phyloP scores from a whole-genome alignment of 495 filamentous ascomycete species.

The Chaetomium tenue region DNA sequence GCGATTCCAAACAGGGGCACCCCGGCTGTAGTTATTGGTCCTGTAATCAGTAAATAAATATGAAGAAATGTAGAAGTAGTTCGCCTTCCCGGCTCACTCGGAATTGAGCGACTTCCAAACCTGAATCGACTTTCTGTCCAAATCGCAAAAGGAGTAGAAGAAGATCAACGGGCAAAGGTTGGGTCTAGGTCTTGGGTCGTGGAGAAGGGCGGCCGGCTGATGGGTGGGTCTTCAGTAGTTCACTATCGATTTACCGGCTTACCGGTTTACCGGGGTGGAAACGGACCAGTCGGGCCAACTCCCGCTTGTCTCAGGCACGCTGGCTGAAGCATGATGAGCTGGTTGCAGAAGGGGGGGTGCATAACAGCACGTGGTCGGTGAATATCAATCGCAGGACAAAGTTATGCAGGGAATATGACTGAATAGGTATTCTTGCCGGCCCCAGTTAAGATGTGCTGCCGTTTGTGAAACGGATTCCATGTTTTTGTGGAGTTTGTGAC shows the following conservation, averaged over 20 bases:
- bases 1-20: not conserved
- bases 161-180: conserved; percentile 2
- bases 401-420: not conserved
- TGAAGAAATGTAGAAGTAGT: not conserved
- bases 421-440: no score
- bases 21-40: not conserved
- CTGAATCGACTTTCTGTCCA: not conserved
- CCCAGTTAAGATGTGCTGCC: no score
- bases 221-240: conserved; percentile 4
- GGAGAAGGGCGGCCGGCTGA: not conserved
- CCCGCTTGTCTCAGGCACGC: not conserved
- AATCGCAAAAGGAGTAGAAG: not conserved
- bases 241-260: conserved; percentile 1
- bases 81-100: not conserved
- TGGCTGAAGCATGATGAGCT: not conserved
- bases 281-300: conserved; percentile 7
- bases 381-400: not conserved
- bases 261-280: conserved; percentile 9
- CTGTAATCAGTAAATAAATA: not conserved
- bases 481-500: no score
- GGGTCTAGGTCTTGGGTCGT: not conserved
- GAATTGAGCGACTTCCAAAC: not conserved
- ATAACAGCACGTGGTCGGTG: not conserved
- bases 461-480: not conserved
- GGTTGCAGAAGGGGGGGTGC: not conserved